These are phyloP conservation scores for Cladophialophora chaetospira DNA, from an alignment of 2,329 filamentous ascomycete genomes.

Conservation along the genomic window DNA sequence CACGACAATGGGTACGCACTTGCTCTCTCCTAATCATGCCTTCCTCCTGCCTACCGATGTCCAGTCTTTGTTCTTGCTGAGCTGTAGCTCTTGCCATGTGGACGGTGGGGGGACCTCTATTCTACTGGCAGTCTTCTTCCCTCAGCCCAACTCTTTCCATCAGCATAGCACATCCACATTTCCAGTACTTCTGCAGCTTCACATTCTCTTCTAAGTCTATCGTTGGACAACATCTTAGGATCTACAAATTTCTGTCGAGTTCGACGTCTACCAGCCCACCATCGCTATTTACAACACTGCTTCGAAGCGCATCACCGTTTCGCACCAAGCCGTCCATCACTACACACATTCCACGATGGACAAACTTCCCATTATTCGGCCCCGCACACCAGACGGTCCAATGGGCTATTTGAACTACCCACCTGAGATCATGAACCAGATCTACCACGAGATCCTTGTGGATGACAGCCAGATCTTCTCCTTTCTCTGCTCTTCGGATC, in stretches of 20 bases:
- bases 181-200: background rate
- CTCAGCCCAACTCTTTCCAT: background rate
- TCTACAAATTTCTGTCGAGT: background rate
- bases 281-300: background rate
- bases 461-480: slow-evolving; percentile 14
- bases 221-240: background rate
- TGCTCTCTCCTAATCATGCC: background rate
- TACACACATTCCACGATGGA: slow-evolving; percentile 4
- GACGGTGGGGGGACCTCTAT: background rate
- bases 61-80: no score
- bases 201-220: background rate
- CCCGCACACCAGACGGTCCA: slow-evolving; percentile 6
- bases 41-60: background rate
- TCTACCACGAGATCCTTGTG: slow-evolving; percentile 19
- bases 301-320: background rate
- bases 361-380: background rate
- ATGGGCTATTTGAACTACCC: slow-evolving; percentile 23
- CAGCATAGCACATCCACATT: background rate
- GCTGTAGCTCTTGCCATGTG: background rate
- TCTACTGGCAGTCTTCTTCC: background rate
- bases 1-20: background rate
- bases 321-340: background rate
- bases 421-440: slow-evolving; percentile 19
- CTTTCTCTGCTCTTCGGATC: slow-evolving; percentile 19
- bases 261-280: background rate